A percentile compares a stretch with the other conserved stretches of the same genome.
Evolutionary conservation across 495 filamentous ascomycete genomes (phyloP).

Genomic region (Neurospora sp.): DNA sequence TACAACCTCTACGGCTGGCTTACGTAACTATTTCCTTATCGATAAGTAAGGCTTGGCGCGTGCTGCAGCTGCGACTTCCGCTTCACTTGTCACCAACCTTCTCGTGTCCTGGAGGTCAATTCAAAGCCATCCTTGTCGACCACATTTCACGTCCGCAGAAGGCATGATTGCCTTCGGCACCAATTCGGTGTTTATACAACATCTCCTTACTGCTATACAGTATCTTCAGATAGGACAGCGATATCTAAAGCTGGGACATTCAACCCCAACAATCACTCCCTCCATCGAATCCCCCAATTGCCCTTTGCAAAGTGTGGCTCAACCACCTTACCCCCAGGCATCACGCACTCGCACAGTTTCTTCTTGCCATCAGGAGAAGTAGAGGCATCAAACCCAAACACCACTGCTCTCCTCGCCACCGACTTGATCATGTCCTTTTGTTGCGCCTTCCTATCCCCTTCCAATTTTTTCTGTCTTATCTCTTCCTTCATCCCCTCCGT

Average conservation of each 20-base stretch:
- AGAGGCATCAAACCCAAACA: conserved; percentile 28
- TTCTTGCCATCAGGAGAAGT: not conserved
- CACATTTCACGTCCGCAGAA: not conserved
- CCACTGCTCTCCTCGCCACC: conserved; percentile 34
- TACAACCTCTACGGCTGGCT: not conserved
- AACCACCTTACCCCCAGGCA: conserved; percentile 30
- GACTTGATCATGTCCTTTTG: conserved; percentile 34
- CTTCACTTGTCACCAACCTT: not conserved
- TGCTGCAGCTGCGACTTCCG: not conserved
- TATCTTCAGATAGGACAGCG: too few relatives aligned
- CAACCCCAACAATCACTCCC: conserved; percentile 10
- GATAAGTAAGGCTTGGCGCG: not conserved
- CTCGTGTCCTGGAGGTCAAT: not conserved
- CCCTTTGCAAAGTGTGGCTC: conserved; percentile 37
- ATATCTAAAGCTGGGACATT: too few relatives aligned
- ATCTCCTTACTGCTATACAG: too few relatives aligned
- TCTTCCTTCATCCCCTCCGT: conserved; percentile 27
- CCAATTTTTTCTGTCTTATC: conserved; percentile 10
- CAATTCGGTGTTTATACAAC: not conserved
- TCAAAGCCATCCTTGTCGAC: not conserved
- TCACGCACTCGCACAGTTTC: conserved; percentile 18
- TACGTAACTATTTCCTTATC: not conserved
- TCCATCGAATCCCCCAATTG: conserved; percentile 38
- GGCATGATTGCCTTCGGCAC: not conserved
- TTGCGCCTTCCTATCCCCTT: conserved; percentile 12